A percentile compares a stretch with the other conserved stretches of the same genome.
These are phyloP conservation scores for Albugo candida DNA, from an alignment of 352 stramenopile species.

Conservation along the genomic window DNA sequence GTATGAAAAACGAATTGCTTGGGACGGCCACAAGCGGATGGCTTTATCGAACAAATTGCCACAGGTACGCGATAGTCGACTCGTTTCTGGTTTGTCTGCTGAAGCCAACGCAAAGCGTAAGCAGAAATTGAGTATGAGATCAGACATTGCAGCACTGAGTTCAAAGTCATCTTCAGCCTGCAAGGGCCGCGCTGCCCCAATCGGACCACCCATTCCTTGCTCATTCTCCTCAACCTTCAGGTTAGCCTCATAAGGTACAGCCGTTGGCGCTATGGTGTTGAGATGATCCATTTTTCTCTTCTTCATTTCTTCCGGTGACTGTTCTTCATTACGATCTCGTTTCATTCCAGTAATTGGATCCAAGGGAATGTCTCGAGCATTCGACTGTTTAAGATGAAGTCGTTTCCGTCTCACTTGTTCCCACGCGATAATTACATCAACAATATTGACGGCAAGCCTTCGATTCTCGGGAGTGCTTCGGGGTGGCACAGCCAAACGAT, in stretches of 20 bases:
- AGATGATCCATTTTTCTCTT: background rate
- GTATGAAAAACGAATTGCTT: conserved; percentile 76
- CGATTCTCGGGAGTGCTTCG: conserved; percentile 87
- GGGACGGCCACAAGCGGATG: conserved; percentile 66
- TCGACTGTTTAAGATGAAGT: conserved; percentile 8
- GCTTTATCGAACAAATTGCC: conserved; percentile 77
- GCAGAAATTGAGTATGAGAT: conserved; percentile 85
- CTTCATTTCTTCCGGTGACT: background rate
- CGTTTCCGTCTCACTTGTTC: conserved; percentile 72
- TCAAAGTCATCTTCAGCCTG: conserved; percentile 75
- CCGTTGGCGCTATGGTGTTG: background rate
- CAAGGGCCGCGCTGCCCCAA: conserved; percentile 1
- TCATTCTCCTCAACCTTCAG: conserved; percentile 13
- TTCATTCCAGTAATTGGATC: conserved; percentile 1
- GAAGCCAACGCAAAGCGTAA: conserved; percentile 75
- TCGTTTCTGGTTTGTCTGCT: conserved; percentile 79
- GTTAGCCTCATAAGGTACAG: conserved; percentile 3
- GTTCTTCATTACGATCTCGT: background rate
- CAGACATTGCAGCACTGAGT: conserved; percentile 68
- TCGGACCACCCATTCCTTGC: conserved; percentile 2
- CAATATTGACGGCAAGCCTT: conserved; percentile 83
- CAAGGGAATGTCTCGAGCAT: background rate
- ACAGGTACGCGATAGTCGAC: conserved; percentile 72
- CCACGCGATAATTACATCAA: conserved; percentile 94
- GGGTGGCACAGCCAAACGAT: conserved; percentile 85